Evolutionary conservation across 2,329 filamentous ascomycete genomes (phyloP).

Genomic region (Colletotrichum salicis): DNA sequence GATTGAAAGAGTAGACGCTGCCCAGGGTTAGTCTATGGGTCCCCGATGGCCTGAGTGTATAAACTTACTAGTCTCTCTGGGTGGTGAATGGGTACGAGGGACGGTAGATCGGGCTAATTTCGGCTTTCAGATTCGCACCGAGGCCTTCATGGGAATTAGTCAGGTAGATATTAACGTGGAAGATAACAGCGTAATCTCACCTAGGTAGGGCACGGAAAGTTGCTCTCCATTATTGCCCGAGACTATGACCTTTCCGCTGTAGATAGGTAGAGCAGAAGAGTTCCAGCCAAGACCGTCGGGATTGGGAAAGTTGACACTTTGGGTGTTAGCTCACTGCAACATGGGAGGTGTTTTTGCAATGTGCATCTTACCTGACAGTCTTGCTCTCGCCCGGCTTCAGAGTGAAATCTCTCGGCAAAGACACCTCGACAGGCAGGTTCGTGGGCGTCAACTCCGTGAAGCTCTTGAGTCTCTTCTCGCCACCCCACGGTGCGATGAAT

Average conservation of each 20-base stretch:
- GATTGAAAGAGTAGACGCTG: slow-evolving; percentile 35
- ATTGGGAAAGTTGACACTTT: slow-evolving; percentile 43
- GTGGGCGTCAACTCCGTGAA: slow-evolving; percentile 39
- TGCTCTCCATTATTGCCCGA: slow-evolving; percentile 45
- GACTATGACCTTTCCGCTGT: slow-evolving; percentile 47
- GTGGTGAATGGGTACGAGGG: slow-evolving; percentile 30
- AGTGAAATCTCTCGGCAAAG: slow-evolving; percentile 39
- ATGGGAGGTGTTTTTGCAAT: too few relatives aligned
- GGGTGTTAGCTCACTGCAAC: neutral
- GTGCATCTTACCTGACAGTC: slow-evolving; percentile 37
- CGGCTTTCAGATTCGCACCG: slow-evolving; percentile 39
- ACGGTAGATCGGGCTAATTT: slow-evolving; percentile 37
- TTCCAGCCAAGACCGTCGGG: slow-evolving; percentile 43
- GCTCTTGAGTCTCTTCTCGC: slow-evolving; percentile 36
- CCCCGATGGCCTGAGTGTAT: rapidly evolving
- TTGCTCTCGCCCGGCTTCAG: slow-evolving; percentile 41
- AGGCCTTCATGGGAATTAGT: slow-evolving; percentile 34
- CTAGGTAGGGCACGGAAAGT: slow-evolving; percentile 47
- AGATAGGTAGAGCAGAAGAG: slow-evolving; percentile 43
- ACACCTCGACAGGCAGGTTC: slow-evolving; percentile 35
- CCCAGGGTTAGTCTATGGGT: neutral
- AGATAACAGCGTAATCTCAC: slow-evolving; percentile 11
- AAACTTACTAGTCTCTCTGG: slow-evolving; percentile 16
- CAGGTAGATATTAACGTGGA: too few relatives aligned
- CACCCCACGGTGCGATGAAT: slow-evolving; percentile 9